These are phyloP conservation scores for Penicillium freii DNA, from an alignment of 2,329 filamentous ascomycete genomes.

Conservation along the genomic window DNA sequence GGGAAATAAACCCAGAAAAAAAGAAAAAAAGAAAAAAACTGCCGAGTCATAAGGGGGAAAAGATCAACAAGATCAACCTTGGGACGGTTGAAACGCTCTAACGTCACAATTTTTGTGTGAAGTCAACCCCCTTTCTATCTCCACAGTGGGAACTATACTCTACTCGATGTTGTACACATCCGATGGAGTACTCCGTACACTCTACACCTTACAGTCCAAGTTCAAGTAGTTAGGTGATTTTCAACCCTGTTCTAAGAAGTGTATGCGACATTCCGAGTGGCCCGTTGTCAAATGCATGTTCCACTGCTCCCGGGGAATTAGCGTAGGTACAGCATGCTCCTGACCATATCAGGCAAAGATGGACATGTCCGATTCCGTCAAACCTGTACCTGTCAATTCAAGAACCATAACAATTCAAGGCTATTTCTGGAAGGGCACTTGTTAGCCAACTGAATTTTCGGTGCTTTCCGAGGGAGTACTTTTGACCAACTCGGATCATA, in stretches of 20 bases:
- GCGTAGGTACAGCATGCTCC: constrained; percentile 10
- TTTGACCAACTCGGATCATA: not conserved
- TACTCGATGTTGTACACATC: not conserved
- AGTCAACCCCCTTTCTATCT: not conserved
- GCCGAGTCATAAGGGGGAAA: not conserved
- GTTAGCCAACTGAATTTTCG: not conserved
- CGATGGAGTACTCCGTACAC: not conserved
- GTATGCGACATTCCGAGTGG: constrained; percentile 11
- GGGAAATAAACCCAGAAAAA: not conserved
- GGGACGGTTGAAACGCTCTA: not conserved
- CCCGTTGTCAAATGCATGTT: constrained; percentile 2
- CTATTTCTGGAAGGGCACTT: no score
- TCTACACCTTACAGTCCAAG: not conserved
- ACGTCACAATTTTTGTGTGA: not conserved
- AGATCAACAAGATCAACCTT: constrained; percentile 2
- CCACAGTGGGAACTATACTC: not conserved
- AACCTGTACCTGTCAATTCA: constrained; percentile 11
- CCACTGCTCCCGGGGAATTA: constrained; percentile 8
- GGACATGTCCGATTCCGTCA: constrained; percentile 1
- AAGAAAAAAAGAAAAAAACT: not conserved
- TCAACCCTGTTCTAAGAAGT: not conserved
- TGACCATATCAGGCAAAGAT: constrained; percentile 12
- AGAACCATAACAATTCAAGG: not conserved
- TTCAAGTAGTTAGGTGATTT: not conserved
- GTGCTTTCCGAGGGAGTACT: not conserved